Conservation (phyloP, 2,329 filamentous ascomycete genomes). For the Ceratocystis colombiana region DNA sequence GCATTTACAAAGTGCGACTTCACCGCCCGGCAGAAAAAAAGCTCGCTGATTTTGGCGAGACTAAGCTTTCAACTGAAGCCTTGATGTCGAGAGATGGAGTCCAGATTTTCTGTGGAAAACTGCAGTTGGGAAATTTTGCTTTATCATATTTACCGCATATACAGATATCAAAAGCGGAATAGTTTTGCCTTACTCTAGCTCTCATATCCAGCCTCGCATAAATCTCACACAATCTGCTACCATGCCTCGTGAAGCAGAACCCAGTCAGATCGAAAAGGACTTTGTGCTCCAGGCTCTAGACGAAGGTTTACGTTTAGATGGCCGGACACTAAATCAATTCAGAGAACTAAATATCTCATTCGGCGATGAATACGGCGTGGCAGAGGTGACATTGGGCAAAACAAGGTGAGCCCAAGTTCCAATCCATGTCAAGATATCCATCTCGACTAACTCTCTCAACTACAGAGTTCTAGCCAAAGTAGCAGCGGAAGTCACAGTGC, state of each 20-base stretch:
- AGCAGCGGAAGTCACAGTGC: conserved; percentile 77
- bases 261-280: conserved; percentile 76
- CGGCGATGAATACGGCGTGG: conserved; percentile 82
- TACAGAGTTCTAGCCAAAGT: conserved; percentile 70
- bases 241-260: conserved; percentile 89
- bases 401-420: conserved; percentile 53
- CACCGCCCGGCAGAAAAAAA: conserved; percentile 44
- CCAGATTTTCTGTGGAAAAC: no score
- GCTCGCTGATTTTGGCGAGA: neutral
- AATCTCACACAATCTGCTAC: conserved; percentile 28
- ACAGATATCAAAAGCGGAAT: no score
- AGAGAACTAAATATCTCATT: conserved; percentile 68
- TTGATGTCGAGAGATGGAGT: no score
- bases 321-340: conserved; percentile 69
- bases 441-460: conserved; percentile 20
- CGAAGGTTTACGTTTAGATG: conserved; percentile 73
- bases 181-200: neutral
- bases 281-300: conserved; percentile 77
- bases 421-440: neutral
- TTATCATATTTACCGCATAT: no score
- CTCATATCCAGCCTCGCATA: conserved; percentile 8
- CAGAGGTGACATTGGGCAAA: conserved; percentile 78
- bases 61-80: no score
- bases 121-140: no score
- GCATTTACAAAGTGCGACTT: conserved; percentile 31